These are phyloP conservation scores for Pseudocercospora macadamiae DNA, from an alignment of 2,329 filamentous ascomycete genomes.

Conservation along the genomic window DNA sequence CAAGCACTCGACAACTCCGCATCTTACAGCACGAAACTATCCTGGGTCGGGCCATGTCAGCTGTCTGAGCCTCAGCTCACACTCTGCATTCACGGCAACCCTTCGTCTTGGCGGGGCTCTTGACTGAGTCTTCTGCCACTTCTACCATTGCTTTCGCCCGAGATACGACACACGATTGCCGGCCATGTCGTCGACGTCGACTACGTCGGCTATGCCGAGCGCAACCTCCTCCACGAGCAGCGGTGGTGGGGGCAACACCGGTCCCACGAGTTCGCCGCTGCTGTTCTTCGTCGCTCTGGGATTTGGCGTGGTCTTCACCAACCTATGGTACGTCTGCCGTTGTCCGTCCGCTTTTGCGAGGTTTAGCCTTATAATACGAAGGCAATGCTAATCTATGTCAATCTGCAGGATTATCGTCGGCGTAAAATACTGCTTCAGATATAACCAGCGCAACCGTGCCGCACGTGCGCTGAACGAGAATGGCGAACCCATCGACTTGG, in stretches of 20 bases:
- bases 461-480: constrained; percentile 76
- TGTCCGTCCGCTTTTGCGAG: constrained; percentile 12
- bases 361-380: constrained; percentile 2
- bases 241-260: constrained; percentile 35
- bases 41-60: not conserved
- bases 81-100: not conserved
- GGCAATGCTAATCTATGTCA: constrained; percentile 23
- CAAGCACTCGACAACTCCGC: not conserved
- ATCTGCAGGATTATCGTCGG: constrained; percentile 90
- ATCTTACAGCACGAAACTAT: not conserved
- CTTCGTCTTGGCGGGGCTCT: not conserved
- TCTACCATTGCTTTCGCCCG: not conserved
- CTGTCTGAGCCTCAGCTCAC: not conserved
- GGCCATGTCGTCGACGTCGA: constrained; percentile 9
- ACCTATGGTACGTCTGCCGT: constrained; percentile 71
- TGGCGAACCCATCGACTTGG: constrained; percentile 80
- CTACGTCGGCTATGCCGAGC: constrained; percentile 9
- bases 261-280: constrained; percentile 70
- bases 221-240: constrained; percentile 12
- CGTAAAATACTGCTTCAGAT: constrained; percentile 98
- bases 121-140: not conserved
- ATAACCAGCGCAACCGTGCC: constrained; percentile 89
- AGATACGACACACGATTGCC: not conserved
- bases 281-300: constrained; percentile 94
- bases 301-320: constrained; percentile 98